Conservation (phyloP, 805 yeast genomes). For the Debaryomyces hansenii region DNA sequence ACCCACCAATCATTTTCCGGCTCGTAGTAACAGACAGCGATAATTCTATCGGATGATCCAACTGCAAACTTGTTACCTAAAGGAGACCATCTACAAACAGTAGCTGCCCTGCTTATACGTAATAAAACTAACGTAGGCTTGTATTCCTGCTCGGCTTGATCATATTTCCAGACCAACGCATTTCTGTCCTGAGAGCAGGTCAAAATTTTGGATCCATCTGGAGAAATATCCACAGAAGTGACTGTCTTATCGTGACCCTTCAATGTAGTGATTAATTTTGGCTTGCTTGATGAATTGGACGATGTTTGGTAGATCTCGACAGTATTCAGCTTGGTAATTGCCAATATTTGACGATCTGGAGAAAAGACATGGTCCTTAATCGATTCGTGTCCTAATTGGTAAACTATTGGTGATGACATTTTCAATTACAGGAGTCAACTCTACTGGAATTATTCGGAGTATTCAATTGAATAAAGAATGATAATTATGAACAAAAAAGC, state of each 20-base stretch:
- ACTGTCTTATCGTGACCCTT: constrained; percentile 90
- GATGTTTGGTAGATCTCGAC: constrained; percentile 73
- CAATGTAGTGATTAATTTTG: constrained; percentile 64
- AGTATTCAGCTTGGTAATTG: constrained; percentile 75
- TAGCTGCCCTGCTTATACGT: constrained; percentile 94
- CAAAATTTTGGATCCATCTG: constrained; percentile 78
- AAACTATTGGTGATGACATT: constrained; percentile 39
- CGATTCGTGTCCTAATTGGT: constrained; percentile 77
- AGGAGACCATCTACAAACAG: constrained; percentile 93
- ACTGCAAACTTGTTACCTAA: constrained; percentile 95
- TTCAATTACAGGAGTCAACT: constrained; percentile 13
- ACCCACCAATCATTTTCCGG: constrained; percentile 99
- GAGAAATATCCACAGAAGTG: constrained; percentile 90
- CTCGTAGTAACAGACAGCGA: constrained; percentile 96
- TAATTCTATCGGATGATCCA: constrained; percentile 90
- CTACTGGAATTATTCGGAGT: constrained; percentile 9
- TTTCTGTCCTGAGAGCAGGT: constrained; percentile 98
- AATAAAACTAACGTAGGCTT: constrained; percentile 90
- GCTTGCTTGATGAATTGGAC: constrained; percentile 42
- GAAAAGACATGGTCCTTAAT: constrained; percentile 91
- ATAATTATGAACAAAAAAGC: not conserved
- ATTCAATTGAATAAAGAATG: not conserved
- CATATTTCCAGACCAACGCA: constrained; percentile 90
- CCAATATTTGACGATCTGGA: constrained; percentile 60
- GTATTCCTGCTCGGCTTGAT: constrained; percentile 54